Percentiles rank a stretch among this genome's conserved stretches.
Conservation (phyloP, 2,329 filamentous ascomycete species). For the Emydomyces testavorans region DNA sequence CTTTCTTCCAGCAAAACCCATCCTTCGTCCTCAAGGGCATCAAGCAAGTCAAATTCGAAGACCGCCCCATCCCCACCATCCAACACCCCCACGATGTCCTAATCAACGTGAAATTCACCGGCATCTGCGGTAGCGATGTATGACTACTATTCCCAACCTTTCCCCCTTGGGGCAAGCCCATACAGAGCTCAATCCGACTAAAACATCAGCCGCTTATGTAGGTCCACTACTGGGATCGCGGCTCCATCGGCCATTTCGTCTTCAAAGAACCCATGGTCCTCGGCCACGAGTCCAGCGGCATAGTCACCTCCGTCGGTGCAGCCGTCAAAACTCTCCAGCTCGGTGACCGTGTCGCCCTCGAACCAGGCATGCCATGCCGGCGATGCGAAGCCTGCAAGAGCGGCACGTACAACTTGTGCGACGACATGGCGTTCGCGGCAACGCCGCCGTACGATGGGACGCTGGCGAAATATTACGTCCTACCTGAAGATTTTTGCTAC, state of each 20-base stretch:
- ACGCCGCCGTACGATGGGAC: conserved; percentile 92
- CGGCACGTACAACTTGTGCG: conserved; percentile 64
- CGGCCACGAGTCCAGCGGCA: conserved; percentile 63
- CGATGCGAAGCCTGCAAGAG: conserved; percentile 54
- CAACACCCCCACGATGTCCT: conserved; percentile 61
- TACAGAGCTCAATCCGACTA: background rate
- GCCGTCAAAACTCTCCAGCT: conserved; percentile 52
- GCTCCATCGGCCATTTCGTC: conserved; percentile 36
- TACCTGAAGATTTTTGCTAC: conserved; percentile 87
- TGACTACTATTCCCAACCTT: too few relatives aligned
- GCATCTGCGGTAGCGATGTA: conserved; percentile 79
- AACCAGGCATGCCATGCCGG: conserved; percentile 55
- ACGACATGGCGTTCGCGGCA: conserved; percentile 78
- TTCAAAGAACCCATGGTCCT: conserved; percentile 41
- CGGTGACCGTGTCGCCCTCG: conserved; percentile 57
- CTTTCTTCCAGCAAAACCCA: conserved; percentile 54
- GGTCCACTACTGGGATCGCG: conserved; percentile 41
- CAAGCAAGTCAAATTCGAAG: conserved; percentile 60
- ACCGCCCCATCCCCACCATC: conserved; percentile 61
- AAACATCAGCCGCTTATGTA: conserved; percentile 13
- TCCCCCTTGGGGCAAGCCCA: too few relatives aligned
- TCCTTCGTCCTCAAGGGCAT: conserved; percentile 75
- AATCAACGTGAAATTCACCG: conserved; percentile 71
- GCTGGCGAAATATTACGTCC: conserved; percentile 69
- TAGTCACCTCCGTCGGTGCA: conserved; percentile 55